A percentile compares a stretch with the other conserved stretches of the same genome.
phyloP scores from a whole-genome alignment of 2,329 filamentous ascomycete species.

The Xylaria sp. region DNA sequence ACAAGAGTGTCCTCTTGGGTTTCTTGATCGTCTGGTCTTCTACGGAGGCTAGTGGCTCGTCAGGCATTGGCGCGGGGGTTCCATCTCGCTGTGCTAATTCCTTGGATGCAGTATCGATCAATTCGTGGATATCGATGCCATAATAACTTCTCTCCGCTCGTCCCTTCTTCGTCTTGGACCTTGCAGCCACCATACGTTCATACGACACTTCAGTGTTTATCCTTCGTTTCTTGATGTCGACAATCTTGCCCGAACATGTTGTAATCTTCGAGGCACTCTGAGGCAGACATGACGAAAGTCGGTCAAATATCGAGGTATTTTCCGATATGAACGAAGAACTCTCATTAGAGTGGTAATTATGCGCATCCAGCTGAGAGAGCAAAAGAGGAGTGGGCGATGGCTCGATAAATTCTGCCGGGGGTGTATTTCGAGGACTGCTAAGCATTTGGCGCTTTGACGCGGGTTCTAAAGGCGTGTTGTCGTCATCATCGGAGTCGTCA shows the following conservation, averaged over 20 bases:
- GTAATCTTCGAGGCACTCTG: slow-evolving; percentile 55
- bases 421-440: slow-evolving; percentile 44
- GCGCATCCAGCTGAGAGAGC: slow-evolving; percentile 28
- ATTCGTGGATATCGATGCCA: slow-evolving; percentile 87
- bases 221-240: slow-evolving; percentile 67
- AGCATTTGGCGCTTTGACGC: slow-evolving; percentile 59
- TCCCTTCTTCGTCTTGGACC: slow-evolving; percentile 74
- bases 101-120: slow-evolving; percentile 77
- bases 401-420: slow-evolving; percentile 39
- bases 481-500: slow-evolving; percentile 55
- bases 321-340: slow-evolving; percentile 42
- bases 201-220: slow-evolving; percentile 63
- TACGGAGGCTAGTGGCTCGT: slow-evolving; percentile 56
- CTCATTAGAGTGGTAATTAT: slow-evolving; percentile 32
- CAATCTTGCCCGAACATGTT: slow-evolving; percentile 68
- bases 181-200: slow-evolving; percentile 73
- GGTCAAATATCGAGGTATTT: slow-evolving; percentile 41
- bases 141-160: slow-evolving; percentile 83
- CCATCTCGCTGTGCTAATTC: slow-evolving; percentile 60
- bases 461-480: slow-evolving; percentile 50
- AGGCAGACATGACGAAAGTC: slow-evolving; percentile 39
- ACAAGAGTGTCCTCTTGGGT: slow-evolving; percentile 71
- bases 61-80: slow-evolving; percentile 43
- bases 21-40: slow-evolving; percentile 55
- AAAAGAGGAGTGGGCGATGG: slow-evolving; percentile 43